Conservation (phyloP, 208 protist genomes). For the Crithidia sp. region DNA sequence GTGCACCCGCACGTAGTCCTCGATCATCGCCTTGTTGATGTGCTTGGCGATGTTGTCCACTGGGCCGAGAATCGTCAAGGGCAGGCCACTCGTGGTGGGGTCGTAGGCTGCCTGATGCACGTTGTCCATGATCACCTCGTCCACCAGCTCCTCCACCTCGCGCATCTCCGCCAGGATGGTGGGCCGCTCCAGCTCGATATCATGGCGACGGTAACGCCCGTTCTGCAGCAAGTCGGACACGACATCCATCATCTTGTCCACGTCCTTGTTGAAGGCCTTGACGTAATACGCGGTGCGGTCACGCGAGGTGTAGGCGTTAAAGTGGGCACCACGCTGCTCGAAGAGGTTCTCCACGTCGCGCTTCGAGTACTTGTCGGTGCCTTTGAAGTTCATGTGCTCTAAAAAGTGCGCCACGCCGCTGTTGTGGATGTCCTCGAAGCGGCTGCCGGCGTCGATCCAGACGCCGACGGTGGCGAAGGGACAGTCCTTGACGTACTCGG, state of each 20-base stretch:
- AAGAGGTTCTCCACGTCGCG: constrained; percentile 93
- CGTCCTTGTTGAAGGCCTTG: constrained; percentile 94
- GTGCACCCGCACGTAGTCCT: constrained; percentile 93
- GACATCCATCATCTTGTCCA: constrained; percentile 94
- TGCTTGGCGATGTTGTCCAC: constrained; percentile 95
- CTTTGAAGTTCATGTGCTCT: constrained; percentile 99
- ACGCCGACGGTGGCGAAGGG: constrained; percentile 97
- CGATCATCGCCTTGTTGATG: constrained; percentile 90
- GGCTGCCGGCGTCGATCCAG: constrained; percentile 97
- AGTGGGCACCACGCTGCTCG: constrained; percentile 97
- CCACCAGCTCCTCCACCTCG: constrained; percentile 94
- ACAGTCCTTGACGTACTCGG: constrained; percentile 89
- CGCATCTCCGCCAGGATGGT: constrained; percentile 97
- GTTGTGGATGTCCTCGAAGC: constrained; percentile 96
- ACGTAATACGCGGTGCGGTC: constrained; percentile 98
- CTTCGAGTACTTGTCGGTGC: constrained; percentile 92
- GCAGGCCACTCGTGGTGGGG: constrained; percentile 87
- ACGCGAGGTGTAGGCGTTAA: constrained; percentile 99
- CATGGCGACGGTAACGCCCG: constrained; percentile 76
- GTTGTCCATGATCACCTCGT: constrained; percentile 98
- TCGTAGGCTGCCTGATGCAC: constrained; percentile 96
- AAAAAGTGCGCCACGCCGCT: constrained; percentile 99
- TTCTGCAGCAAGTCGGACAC: constrained; percentile 97
- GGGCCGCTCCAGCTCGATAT: constrained; percentile 94
- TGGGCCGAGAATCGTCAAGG: constrained; percentile 98